Evolutionary conservation across 2,329 filamentous ascomycete species (phyloP), one percentile per base, ranked within the genome.

Genomic region (Tympanopsis confertula): DNA sequence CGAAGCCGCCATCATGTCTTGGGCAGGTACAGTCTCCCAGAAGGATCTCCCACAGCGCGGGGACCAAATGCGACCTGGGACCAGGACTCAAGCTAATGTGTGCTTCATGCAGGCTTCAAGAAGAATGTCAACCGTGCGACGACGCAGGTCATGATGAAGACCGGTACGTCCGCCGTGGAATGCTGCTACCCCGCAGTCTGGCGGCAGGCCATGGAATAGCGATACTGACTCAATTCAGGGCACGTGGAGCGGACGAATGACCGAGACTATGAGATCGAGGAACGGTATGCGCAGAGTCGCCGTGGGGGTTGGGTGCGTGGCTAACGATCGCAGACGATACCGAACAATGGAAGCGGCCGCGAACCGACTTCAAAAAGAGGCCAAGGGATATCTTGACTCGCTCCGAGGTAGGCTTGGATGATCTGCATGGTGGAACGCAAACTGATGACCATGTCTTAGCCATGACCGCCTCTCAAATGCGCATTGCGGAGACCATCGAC

Each of bases 111-210:
- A 83, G 82, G 82, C 47, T 89, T 87, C 68, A 87, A 91, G 69
- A 94, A 94, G 63, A 93, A 93, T 78, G 88, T 96, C 69, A 89
- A 91, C 70, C 86, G 91, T 68, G 89, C 89, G 53, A 95, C 89
- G 63, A 98, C 93, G 66, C 88, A 95, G 79, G 89, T 96, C 45
- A 95, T 98, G 86, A 96, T 98, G 89, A 98, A 98, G 74, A 94
- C 88, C 41, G 86, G 81, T 84, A 60, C 46, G 69, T 52, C 28
- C 15, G 13, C 12, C 20, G 5, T 35, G 18, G 24, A 28, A 10
- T 13, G 24, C 19, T 39, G 33, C 38, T 29, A 28, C 15, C 33
- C 32, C 32, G 26, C 38, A 17, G 20, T 17, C 19, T 26, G 26
- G 19, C 24, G 13, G 19, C 13, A 13, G 18, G 19, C 19, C 10